Conservation (phyloP, 345 rosid species). For the Rubroshorea leprosula region DNA sequence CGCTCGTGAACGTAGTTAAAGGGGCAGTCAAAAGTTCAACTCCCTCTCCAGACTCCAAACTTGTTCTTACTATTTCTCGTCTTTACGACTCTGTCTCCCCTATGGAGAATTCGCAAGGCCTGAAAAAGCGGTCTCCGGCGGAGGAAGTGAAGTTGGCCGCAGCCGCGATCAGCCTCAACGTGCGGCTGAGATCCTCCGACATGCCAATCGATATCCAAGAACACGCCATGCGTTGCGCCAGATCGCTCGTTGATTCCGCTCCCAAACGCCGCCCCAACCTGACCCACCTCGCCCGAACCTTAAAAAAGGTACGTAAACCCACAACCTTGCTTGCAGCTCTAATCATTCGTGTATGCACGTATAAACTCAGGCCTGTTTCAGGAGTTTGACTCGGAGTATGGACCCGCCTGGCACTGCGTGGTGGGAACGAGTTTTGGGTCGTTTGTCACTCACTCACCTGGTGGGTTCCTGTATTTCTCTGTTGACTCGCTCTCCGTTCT, state of each 20-base stretch:
- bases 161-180: constrained; percentile 28
- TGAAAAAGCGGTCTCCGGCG: constrained; percentile 2
- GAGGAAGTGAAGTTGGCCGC: constrained; percentile 36
- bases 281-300: constrained; percentile 35
- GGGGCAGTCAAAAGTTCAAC: neutral
- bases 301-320: constrained; percentile 28
- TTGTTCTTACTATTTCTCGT: neutral
- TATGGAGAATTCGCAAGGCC: constrained; percentile 1
- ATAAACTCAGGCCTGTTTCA: neutral
- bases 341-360: neutral
- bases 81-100: neutral
- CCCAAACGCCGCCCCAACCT: constrained; percentile 21
- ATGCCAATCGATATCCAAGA: constrained; percentile 28
- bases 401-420: constrained; percentile 56
- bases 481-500: constrained; percentile 33
- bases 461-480: constrained; percentile 54
- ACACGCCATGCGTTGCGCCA: constrained; percentile 28
- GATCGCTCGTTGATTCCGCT: constrained; percentile 28
- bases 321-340: neutral
- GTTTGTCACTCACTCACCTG: constrained; percentile 48
- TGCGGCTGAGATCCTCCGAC: constrained; percentile 33
- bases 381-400: constrained; percentile 49
- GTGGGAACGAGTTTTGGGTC: constrained; percentile 60
- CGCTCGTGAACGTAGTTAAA: no score
- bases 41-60: neutral